Evolutionary conservation across 805 yeast genomes (phyloP), one percentile per base, ranked within the genome.

Genomic region (Ogataea degrootiae): DNA sequence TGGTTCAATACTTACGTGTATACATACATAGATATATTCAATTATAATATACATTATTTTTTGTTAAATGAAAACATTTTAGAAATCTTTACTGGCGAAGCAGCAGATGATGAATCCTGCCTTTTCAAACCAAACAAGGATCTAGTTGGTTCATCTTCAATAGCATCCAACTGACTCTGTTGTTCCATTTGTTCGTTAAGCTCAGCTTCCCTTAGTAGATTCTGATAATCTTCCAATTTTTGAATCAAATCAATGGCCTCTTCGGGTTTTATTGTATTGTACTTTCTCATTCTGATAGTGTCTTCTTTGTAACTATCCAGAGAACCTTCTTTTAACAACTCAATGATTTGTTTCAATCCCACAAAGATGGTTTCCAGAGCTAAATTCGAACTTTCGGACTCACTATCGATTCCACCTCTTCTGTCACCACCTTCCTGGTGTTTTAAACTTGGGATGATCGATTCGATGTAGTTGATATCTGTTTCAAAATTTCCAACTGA

Each of bases 291-390:
- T 53, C 88, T 71, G 4, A 71, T 61, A 11, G 72, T 70, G 11
- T 77, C 75, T 52, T 80, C 79, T 55, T 72, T 75, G 65, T 82
- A 89, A 36, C 79, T 85, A 29, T 82, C 87, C 48, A 77, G 68
- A 51, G 79, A 76, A 14, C 86, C 87, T 21, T 77, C 73, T 54
- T 79, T 75, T 54, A 94, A 69, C 49, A 92, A 68, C 51, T 84
- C 83, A 29, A 92, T 80, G 47, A 85, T 78, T 68, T 92, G 97
- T 53, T 90, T 77, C 47, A 91, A 74, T 57, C 87, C 94, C 6
- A 81, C 74, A 55, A 89, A 85, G 41, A 92, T 85, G 9, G 89
- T 80, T 49, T 82, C 81, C 39, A 87, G 68, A 0, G 87, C 80
- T 39, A 75, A 77, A 21, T 54, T 57, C 4, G 61, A 49, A 14